Evolutionary conservation across 441 rosid species (phyloP).

Genomic region (Lepidium campestre): DNA sequence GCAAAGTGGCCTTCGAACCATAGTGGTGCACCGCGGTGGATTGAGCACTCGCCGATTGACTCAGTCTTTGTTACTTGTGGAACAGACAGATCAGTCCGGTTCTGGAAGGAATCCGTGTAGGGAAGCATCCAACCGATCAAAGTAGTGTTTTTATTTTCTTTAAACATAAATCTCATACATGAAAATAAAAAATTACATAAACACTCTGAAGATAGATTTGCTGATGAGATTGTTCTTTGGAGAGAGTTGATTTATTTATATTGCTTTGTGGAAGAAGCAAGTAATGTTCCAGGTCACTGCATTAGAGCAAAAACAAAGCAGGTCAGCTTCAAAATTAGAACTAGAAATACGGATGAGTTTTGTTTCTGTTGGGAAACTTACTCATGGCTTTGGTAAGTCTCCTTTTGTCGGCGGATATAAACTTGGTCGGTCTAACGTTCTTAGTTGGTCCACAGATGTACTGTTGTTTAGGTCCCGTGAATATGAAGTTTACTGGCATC

Average conservation of each 20-base stretch:
- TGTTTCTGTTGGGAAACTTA: slow-evolving; percentile 13
- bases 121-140: background rate
- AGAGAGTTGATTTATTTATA: background rate
- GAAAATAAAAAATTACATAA: background rate
- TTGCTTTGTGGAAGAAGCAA: slow-evolving; percentile 30
- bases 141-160: background rate
- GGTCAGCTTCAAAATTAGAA: background rate
- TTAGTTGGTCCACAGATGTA: slow-evolving; percentile 59
- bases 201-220: background rate
- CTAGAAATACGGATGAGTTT: background rate
- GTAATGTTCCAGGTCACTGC: slow-evolving; percentile 73
- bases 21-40: slow-evolving; percentile 69
- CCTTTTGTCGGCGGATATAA: slow-evolving; percentile 31
- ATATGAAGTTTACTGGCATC: slow-evolving; percentile 8
- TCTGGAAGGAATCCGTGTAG: slow-evolving; percentile 62
- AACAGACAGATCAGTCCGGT: slow-evolving; percentile 70
- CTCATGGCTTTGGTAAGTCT: slow-evolving; percentile 46
- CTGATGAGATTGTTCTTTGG: background rate
- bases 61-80: slow-evolving; percentile 75
- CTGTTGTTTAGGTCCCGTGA: slow-evolving; percentile 24
- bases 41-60: slow-evolving; percentile 73
- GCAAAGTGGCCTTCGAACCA: slow-evolving; percentile 80
- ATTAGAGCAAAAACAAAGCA: slow-evolving; percentile 6
- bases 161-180: background rate
- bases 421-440: slow-evolving; percentile 44